Evolutionary conservation across 306 rosid species (phyloP).

Genomic region (Cicer bijugum): DNA sequence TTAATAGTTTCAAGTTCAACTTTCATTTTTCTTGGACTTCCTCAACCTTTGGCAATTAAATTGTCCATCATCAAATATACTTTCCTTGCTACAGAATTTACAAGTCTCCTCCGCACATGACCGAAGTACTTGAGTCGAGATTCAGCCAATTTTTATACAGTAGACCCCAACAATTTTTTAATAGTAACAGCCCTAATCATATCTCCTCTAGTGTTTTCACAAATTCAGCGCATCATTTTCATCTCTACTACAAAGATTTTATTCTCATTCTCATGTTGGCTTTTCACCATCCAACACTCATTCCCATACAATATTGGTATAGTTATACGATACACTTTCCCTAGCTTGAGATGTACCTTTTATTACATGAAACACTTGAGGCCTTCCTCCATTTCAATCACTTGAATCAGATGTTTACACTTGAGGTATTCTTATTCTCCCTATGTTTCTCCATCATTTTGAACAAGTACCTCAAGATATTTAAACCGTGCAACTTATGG

Average conservation of each 20-base stretch:
- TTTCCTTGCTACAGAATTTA: background rate
- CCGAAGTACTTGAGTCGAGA: background rate
- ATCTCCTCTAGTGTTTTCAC: background rate
- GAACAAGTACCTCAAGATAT: background rate
- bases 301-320: background rate
- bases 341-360: background rate
- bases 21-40: background rate
- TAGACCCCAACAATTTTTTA: background rate
- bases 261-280: background rate
- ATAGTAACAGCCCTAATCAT: background rate
- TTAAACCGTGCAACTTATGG: background rate
- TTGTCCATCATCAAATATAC: background rate
- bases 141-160: background rate
- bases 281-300: background rate
- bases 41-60: background rate
- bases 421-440: background rate
- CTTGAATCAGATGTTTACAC: background rate
- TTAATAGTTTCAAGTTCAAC: background rate
- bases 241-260: background rate
- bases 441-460: background rate
- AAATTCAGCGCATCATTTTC: background rate
- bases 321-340: background rate
- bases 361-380: conserved; percentile 3
- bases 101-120: background rate
- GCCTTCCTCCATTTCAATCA: background rate